Evolutionary conservation across 2,329 filamentous ascomycete genomes (phyloP).

Genomic region (Colletotrichum navitas): DNA sequence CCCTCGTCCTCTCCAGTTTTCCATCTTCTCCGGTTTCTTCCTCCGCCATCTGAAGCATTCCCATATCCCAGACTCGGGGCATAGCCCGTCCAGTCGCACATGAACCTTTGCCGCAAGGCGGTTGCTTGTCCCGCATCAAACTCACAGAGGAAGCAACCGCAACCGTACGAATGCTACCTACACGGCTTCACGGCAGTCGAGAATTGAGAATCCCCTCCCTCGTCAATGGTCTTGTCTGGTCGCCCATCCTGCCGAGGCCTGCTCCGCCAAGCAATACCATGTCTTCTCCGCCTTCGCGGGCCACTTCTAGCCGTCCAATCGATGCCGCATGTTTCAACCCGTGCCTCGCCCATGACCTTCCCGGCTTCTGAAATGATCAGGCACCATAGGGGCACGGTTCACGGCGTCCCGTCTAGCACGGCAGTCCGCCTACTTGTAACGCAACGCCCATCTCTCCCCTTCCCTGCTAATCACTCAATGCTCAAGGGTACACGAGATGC

Average conservation of each 20-base stretch:
- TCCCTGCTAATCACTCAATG: background rate
- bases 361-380: conserved; percentile 12
- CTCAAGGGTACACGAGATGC: background rate
- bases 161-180: background rate
- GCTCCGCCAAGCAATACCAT: conserved; percentile 9
- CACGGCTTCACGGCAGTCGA: background rate
- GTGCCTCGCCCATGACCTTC: conserved; percentile 23
- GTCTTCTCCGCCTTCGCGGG: conserved; percentile 17
- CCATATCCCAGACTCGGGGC: conserved; percentile 13
- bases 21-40: conserved; percentile 26
- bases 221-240: background rate
- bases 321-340: conserved; percentile 32
- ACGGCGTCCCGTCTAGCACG: conserved; percentile 7
- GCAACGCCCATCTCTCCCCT: background rate
- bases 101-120: conserved; percentile 23
- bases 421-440: conserved; percentile 7
- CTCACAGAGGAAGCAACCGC: conserved; percentile 3
- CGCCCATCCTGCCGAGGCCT: background rate
- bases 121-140: conserved; percentile 34
- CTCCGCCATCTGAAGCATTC: conserved; percentile 38
- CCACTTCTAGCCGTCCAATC: conserved; percentile 19
- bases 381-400: conserved; percentile 20
- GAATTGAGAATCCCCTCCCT: background rate
- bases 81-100: conserved; percentile 22
- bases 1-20: conserved; percentile 17